Evolutionary conservation across 345 rosid species (phyloP), one percentile per base, ranked within the genome.

Genomic region (Hibiscus tridactylites): DNA sequence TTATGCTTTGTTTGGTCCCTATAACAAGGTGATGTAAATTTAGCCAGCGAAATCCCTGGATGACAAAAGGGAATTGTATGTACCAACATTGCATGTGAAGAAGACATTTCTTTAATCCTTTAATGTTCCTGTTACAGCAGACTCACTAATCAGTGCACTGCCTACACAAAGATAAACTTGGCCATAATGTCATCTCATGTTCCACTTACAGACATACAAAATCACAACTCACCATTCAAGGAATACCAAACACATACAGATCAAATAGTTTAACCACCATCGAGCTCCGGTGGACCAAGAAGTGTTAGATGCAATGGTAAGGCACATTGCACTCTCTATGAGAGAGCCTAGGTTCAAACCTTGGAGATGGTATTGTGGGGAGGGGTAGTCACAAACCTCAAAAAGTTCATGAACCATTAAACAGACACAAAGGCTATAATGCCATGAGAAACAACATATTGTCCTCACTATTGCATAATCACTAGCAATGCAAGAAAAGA

Each of bases 11-110:
- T 26, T 10, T 26, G 39, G 78, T 53, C 57, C 31, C 37, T 3
- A 35, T 35, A 5, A 57, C 70, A 73, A 67, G 37, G 61, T 71
- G 66, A 60, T 57, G 70, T 12, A 66, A 52, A 17, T 72, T 68
- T 65, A 61, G 26, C 50, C 15, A 3, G 59, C 46, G 66, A 53
- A 61, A 39, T 62, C 39, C 74, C 16, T 17, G 58, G 58, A 56
- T 37, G 59, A 74, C 21, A 47, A 6, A 67, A 47, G 57, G 47
- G 39, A 53, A 74, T 64, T n/a, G 13, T 52, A 47, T 54, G 62
- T 16, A 67, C 66, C 66, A 61, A 73, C 71, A 71, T 60, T 39
- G 60, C 65, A 44, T 16, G 75, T 61, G 74, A 76, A 78, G 61
- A 71, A 61, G 76, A 73, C 57, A 47, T 26, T 31, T 44, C 29